phyloP scores from a whole-genome alignment of 805 yeast species.

The Cyberlindnera misumaiensis region DNA sequence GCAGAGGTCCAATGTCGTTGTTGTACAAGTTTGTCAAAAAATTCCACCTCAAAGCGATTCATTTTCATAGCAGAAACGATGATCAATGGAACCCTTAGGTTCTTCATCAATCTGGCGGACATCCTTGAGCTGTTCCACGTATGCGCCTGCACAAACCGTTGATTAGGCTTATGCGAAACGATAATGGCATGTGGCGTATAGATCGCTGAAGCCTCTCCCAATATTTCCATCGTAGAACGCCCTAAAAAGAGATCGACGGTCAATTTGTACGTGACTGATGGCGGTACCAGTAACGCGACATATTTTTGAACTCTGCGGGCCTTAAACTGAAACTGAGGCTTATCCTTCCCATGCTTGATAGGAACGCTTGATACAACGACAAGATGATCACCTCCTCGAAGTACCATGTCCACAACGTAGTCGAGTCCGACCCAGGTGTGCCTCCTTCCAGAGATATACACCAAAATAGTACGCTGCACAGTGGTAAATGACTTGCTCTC shows the following conservation, averaged over 20 bases:
- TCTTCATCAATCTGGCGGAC: constrained; percentile 58
- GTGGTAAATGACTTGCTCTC: background rate
- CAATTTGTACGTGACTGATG: constrained; percentile 35
- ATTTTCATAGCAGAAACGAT: constrained; percentile 57
- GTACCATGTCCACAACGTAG: constrained; percentile 49
- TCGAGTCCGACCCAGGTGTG: constrained; percentile 84
- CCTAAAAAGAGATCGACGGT: constrained; percentile 59
- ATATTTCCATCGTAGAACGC: constrained; percentile 40
- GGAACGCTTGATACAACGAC: constrained; percentile 53
- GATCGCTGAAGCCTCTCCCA: constrained; percentile 52
- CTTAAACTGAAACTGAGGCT: background rate
- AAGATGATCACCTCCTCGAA: constrained; percentile 61
- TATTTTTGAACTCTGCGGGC: constrained; percentile 28
- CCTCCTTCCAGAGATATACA: constrained; percentile 60
- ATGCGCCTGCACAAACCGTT: constrained; percentile 38
- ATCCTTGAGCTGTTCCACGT: constrained; percentile 58
- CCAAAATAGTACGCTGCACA: constrained; percentile 41
- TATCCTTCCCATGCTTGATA: background rate
- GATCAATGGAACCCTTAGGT: constrained; percentile 59
- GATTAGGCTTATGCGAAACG: constrained; percentile 45
- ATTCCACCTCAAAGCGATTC: constrained; percentile 41
- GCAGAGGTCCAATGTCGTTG: constrained; percentile 2
- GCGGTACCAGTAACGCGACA: constrained; percentile 23
- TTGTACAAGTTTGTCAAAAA: constrained; percentile 31
- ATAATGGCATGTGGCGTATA: constrained; percentile 56